These are phyloP conservation scores for Candida pseudofarinosa DNA, from an alignment of 805 yeast species.

Conservation along the genomic window DNA sequence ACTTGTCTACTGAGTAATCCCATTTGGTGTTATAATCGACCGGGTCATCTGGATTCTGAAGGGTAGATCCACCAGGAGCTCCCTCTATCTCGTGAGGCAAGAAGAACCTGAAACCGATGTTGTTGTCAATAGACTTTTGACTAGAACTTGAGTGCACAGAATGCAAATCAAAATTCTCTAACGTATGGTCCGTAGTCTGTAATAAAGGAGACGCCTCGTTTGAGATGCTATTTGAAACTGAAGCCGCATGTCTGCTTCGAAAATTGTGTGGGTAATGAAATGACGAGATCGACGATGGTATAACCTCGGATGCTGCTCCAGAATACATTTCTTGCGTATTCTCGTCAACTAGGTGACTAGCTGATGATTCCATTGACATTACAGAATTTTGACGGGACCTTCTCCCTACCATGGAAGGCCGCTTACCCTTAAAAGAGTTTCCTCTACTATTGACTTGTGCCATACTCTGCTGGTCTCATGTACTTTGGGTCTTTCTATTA, in stretches of 20 bases:
- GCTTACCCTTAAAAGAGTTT: constrained; percentile 8
- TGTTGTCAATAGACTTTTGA: constrained; percentile 32
- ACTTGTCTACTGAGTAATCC: constrained; percentile 57
- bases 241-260: constrained; percentile 16
- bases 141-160: constrained; percentile 35
- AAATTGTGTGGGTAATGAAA: constrained; percentile 65
- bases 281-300: constrained; percentile 74
- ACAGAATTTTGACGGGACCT: constrained; percentile 25
- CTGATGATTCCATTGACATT: constrained; percentile 26
- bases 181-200: constrained; percentile 11
- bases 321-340: constrained; percentile 69
- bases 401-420: constrained; percentile 22
- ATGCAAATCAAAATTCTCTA: constrained; percentile 23
- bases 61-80: constrained; percentile 85
- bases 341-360: constrained; percentile 41
- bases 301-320: constrained; percentile 71
- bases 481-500: too few species aligned
- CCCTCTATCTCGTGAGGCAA: constrained; percentile 75
- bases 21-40: constrained; percentile 74
- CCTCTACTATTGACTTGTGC: not conserved
- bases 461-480: not conserved
- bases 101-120: constrained; percentile 68
- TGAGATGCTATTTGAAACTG: constrained; percentile 22
- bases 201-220: constrained; percentile 27
- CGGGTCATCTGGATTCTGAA: constrained; percentile 51